Base-by-base conservation (phyloP, 2,329 filamentous ascomycete species). In the Colletotrichum sublineola region DNA sequence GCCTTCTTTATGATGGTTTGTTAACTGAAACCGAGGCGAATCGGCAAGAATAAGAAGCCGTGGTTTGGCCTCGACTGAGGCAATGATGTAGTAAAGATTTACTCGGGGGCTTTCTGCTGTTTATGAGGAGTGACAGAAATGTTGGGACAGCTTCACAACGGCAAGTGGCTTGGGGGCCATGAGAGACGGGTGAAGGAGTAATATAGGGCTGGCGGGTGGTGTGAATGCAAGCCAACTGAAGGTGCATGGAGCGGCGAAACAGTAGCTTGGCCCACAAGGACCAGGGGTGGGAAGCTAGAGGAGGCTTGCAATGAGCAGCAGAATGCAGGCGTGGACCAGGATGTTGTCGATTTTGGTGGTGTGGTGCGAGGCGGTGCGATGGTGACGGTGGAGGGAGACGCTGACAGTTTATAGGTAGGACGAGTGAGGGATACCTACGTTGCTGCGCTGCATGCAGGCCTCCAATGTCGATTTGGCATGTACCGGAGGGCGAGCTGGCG, bases 121-220 rank as follows among this genome's bases (percentile, higher is more conserved):
- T 40, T 52, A 15, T 44, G 66, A 40, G 66, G 31, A 36, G 64
- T 50, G 66, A 42, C 53, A 55, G 53, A 38, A 53, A 48, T 46
- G 6, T 62, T 46, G 31, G 36, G 36, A 40, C 62, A 58, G 56
- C 15, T 68, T 72, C 53, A 29, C 66, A 29, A 44, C 60, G 69
- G 66, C 60, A 69, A 61, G 66, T 55, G 48, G 53, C 46, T 63
- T 69, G 66, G 69, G 69, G 69, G 69, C 69, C 60, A 46, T 53
- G 58, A 63, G 66, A 38, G 65, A 64, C 46, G 66, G 46, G 36
- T 48, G 60, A 55, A 69, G 56, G 65, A 69, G 53, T 69, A 69
- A 69, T 72, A 69, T 72, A 72, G 69, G 69, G 69, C 69, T 72
- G 69, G 69, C 60, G 38, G 60, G 64, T 60, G 66, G 69, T 53